Conservation (phyloP, 2,329 filamentous ascomycete species). For the Fusarium graminum region DNA sequence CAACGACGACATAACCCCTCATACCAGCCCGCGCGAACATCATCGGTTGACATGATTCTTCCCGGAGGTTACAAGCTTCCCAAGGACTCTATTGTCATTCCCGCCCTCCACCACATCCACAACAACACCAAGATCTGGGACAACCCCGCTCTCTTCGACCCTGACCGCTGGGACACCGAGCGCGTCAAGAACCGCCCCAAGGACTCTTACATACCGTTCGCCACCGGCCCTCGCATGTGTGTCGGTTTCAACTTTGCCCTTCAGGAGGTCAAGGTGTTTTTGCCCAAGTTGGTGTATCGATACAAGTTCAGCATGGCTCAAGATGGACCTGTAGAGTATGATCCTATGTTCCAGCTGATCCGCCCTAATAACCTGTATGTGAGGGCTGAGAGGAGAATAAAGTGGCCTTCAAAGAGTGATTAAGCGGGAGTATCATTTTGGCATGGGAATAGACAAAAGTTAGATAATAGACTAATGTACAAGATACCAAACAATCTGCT, state of each 20-base stretch:
- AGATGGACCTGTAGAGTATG: conserved; percentile 67
- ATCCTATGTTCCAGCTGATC: conserved; percentile 71
- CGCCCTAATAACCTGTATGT: conserved; percentile 68
- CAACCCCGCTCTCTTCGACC: conserved; percentile 69
- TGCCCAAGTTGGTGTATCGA: conserved; percentile 69
- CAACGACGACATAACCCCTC: conserved; percentile 71
- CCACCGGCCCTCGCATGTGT: conserved; percentile 67
- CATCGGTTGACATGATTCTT: conserved; percentile 67
- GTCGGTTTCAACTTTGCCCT: conserved; percentile 76
- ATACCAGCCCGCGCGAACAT: conserved; percentile 70
- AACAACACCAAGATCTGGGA: conserved; percentile 69
- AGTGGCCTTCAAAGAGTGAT: conserved; percentile 58
- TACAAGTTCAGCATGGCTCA: conserved; percentile 68
- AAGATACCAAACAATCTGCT: conserved; percentile 8
- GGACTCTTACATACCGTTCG: conserved; percentile 70
- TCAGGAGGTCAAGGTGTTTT: conserved; percentile 70
- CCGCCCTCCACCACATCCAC: conserved; percentile 64
- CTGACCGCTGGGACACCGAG: conserved; percentile 70
- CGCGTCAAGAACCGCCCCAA: conserved; percentile 65
- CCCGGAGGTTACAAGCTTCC: conserved; percentile 71
- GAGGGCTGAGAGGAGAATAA: conserved; percentile 61
- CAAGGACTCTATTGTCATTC: conserved; percentile 65
- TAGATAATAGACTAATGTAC: conserved; percentile 29
- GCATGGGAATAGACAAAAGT: conserved; percentile 23
- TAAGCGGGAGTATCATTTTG: conserved; percentile 1